phyloP scores from a whole-genome alignment of 139 green algal species.

The Micractinium conductrix region DNA sequence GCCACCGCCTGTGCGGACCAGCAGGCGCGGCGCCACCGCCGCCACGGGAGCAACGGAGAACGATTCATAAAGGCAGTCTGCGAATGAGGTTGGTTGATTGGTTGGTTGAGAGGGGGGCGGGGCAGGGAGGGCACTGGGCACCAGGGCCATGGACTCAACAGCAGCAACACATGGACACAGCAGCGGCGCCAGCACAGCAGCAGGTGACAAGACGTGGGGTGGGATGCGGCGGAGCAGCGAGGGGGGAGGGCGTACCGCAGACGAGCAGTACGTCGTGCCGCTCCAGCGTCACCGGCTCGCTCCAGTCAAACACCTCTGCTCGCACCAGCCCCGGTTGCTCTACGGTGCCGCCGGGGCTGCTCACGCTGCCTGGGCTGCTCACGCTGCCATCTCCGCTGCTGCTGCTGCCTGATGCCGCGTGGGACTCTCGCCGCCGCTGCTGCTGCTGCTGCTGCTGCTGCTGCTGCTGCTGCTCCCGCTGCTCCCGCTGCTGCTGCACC shows the following conservation, averaged over 20 bases:
- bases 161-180: too few species aligned
- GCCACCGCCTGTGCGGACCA: slow-evolving; percentile 21
- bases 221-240: too few species aligned
- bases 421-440: not conserved
- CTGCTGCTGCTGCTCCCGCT: slow-evolving; percentile 1
- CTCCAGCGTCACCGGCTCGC: not conserved
- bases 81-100: too few species aligned
- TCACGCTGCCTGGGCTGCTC: not conserved
- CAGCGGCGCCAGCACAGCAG: not conserved
- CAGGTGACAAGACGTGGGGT: too few species aligned
- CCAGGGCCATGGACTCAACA: too few species aligned
- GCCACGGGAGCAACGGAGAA: slow-evolving; percentile 55
- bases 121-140: not conserved
- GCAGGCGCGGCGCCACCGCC: slow-evolving; percentile 43
- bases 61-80: slow-evolving; percentile 71
- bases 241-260: too few species aligned
- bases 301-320: slow-evolving; percentile 32
- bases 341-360: not conserved
- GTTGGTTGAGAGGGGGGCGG: too few species aligned
- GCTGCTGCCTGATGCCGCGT: slow-evolving; percentile 7
- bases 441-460: slow-evolving; percentile 24
- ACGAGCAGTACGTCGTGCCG: slow-evolving; percentile 44
- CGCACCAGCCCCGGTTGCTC: not conserved
- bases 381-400: slow-evolving; percentile 13
- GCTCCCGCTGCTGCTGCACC: not conserved